These are phyloP conservation scores for Coniochaeta prunicola DNA, from an alignment of 2,329 filamentous ascomycete species.

Conservation along the genomic window DNA sequence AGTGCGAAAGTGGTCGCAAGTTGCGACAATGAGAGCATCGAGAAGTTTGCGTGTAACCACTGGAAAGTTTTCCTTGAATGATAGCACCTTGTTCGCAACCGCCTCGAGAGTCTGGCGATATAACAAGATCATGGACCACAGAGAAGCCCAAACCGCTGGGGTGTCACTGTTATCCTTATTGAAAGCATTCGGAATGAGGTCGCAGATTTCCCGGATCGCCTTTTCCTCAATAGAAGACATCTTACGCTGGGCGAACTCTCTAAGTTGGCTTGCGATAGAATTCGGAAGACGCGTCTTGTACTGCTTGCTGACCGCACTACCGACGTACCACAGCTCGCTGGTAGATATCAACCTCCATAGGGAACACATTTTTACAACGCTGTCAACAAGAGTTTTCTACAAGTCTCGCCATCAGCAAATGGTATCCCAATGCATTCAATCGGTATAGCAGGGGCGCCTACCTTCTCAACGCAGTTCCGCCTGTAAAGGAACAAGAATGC, in stretches of 20 bases:
- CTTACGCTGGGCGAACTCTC: background rate
- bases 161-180: background rate
- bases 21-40: background rate
- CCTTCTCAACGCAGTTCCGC: background rate
- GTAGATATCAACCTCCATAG: background rate
- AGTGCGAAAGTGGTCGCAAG: background rate
- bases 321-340: background rate
- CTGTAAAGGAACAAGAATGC: background rate
- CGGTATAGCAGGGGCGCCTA: background rate
- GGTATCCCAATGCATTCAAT: background rate
- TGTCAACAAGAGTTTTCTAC: background rate
- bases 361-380: background rate
- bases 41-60: background rate
- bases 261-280: background rate
- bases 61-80: background rate
- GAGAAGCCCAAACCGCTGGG: background rate
- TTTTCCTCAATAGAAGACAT: background rate
- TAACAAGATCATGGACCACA: background rate
- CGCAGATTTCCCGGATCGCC: background rate
- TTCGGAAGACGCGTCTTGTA: background rate
- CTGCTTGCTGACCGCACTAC: background rate
- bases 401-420: background rate
- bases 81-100: background rate
- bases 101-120: background rate
- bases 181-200: background rate